Conservation (phyloP, 164 flowering plant genomes). For the Tinospora cordifolia region DNA sequence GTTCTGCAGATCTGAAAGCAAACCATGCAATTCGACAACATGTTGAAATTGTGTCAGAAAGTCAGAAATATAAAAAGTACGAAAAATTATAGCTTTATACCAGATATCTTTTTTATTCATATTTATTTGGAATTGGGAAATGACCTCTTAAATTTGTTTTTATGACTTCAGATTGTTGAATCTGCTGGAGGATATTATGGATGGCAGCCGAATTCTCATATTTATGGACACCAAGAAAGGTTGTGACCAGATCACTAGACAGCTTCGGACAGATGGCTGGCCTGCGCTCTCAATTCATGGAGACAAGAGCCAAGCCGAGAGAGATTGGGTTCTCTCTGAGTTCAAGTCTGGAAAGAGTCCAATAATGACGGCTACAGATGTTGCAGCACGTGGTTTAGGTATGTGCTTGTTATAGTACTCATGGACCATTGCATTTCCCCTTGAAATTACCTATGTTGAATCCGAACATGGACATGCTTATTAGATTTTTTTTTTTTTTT, state of each 20-base stretch:
- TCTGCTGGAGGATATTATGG: constrained; percentile 95
- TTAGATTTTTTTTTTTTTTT: neutral
- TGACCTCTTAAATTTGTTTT: neutral
- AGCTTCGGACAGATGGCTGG: constrained; percentile 99
- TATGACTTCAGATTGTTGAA: constrained; percentile 58
- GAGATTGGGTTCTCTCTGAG: constrained; percentile 99
- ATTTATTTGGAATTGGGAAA: neutral
- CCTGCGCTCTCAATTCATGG: constrained; percentile 99
- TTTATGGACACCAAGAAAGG: constrained; percentile 99
- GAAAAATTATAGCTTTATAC: neutral
- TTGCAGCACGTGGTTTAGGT: constrained; percentile 99
- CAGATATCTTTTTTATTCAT: neutral
- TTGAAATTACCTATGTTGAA: neutral
- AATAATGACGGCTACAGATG: constrained; percentile 98
- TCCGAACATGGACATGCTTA: neutral
- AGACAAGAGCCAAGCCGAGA: constrained; percentile 97
- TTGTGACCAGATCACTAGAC: constrained; percentile 89
- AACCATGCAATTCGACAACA: constrained; percentile 88
- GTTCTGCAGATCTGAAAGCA: constrained; percentile 89
- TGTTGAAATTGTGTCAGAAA: constrained; percentile 90
- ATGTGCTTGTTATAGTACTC: constrained; percentile 9
- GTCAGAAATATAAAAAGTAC: constrained; percentile 90
- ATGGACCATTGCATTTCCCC: neutral
- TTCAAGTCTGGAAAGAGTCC: constrained; percentile 95
- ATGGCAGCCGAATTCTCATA: constrained; percentile 89